Base-by-base conservation (phyloP, 192 early-diverging fungal species). In the Coemansia sp. region DNA sequence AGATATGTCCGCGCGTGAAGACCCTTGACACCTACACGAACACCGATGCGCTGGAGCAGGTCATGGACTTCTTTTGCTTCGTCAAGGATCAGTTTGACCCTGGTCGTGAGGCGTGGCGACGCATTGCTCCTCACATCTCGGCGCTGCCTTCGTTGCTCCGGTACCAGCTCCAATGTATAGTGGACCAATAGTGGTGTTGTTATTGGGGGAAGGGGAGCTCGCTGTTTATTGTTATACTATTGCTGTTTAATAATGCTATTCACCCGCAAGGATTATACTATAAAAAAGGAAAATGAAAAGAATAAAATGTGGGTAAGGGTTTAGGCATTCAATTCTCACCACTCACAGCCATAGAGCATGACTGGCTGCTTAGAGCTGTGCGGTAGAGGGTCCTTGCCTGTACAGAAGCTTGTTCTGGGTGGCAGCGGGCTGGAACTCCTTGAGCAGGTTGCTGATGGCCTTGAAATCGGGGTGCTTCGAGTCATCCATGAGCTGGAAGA, bases 371-470 rank as follows among this genome's bases (percentile, higher is more conserved):
- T 54, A 67, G 16, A 68, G 69, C 57, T 71, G 62, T 16, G 68
- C 68, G 8, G 45, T n/a, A 16, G 40, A 10, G 4, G 19, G 46
- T 6, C 18, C 42, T 32, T 60, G 19, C 52, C 65, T 87, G 76
- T 68, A 88, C 51, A 76, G 83, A 64, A 93, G 67, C 63, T 87
- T 86, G 79, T 90, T 92, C 48, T 84, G 74, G 41, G 80, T 76
- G 37, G 90, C 91, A 15, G 80, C 75, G 21, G 85, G 79, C 72
- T 90, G 89, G 67, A 88, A 86, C 71, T 95, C 90, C 84, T 99
- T 99, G 71, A 98, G 87, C 42, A 99, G 76, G 36, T 73, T 77
- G 51, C 90, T 91, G 60, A 97, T 87, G 4, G 64, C 72, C 80
- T 90, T 92, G 80, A 99, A 99, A 56, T 89, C 87, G 21, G 86